phyloP scores from a whole-genome alignment of 2,329 filamentous ascomycete species.

The Diplodia mutila region DNA sequence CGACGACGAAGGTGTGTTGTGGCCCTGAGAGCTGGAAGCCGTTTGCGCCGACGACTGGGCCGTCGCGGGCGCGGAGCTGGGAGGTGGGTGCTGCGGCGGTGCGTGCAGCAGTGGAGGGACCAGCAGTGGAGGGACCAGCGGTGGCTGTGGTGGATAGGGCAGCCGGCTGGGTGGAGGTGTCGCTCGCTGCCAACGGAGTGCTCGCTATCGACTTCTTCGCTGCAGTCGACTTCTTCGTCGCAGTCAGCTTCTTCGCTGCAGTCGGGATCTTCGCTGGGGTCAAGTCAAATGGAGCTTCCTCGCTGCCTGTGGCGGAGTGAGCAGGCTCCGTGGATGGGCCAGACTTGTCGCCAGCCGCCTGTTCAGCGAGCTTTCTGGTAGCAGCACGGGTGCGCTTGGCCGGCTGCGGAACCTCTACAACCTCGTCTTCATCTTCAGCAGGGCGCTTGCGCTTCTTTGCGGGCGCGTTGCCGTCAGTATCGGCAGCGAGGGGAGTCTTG shows the following conservation, averaged over 20 bases:
- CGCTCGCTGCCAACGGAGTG: too few relatives aligned
- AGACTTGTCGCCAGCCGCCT: neutral
- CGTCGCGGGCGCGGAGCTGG: neutral
- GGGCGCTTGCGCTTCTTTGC: neutral
- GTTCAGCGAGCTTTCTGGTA: neutral
- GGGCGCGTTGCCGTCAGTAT: neutral
- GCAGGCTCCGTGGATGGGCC: neutral
- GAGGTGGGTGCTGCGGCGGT: neutral
- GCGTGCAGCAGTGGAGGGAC: neutral
- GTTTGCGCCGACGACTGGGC: neutral
- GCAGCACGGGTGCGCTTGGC: neutral
- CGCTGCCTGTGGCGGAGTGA: too few relatives aligned
- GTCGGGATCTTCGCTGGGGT: too few relatives aligned
- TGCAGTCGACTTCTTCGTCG: neutral
- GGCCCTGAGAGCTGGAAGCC: neutral
- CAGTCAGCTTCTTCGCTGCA: neutral
- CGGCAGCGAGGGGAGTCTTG: neutral
- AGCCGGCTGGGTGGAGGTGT: neutral
- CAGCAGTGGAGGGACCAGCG: neutral
- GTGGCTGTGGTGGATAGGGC: neutral
- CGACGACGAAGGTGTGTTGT: neutral
- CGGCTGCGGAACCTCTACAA: accelerated
- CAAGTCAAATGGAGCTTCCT: too few relatives aligned
- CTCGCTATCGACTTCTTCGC: too few relatives aligned
- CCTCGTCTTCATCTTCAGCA: neutral